phyloP scores from a whole-genome alignment of 352 stramenopile species.

The Phytopythium kandeliae region DNA sequence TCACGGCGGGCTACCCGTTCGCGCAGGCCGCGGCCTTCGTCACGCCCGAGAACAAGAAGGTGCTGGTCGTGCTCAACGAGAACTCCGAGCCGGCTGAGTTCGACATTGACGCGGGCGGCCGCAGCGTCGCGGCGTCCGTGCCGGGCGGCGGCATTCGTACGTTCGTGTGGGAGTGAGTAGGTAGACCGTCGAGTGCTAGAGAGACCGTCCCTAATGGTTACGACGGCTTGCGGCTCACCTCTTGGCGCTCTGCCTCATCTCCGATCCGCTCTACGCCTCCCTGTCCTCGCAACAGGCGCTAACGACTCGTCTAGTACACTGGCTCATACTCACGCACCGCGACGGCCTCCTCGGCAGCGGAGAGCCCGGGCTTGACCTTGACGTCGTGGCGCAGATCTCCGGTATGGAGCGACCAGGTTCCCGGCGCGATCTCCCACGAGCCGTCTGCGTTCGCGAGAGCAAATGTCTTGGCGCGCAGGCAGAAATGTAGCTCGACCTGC shows the following conservation, averaged over 20 bases:
- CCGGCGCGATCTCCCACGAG: conserved; percentile 23
- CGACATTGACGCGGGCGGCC: conserved; percentile 40
- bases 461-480: conserved; percentile 32
- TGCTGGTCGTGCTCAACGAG: conserved; percentile 82
- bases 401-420: conserved; percentile 39
- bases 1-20: conserved; percentile 76
- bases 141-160: conserved; percentile 62
- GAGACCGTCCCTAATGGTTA: too few species aligned
- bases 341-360: neutral
- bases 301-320: neutral
- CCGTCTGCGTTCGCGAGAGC: conserved; percentile 29
- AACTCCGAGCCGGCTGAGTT: conserved; percentile 74
- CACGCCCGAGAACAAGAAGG: conserved; percentile 64
- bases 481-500: conserved; percentile 21
- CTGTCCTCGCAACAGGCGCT: too few species aligned
- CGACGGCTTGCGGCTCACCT: too few species aligned
- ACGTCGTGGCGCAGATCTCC: conserved; percentile 24
- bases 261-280: too few species aligned
- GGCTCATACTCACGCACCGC: neutral
- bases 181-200: neutral
- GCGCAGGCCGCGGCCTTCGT: conserved; percentile 63
- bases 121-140: conserved; percentile 44
- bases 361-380: conserved; percentile 8
- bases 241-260: too few species aligned
- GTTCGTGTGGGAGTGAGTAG: conserved; percentile 56